Percentiles rank a stretch among this genome's conserved stretches.
These are phyloP conservation scores for Phyllosticta citriasiana DNA, from an alignment of 2,329 filamentous ascomycete genomes.

Conservation along the genomic window DNA sequence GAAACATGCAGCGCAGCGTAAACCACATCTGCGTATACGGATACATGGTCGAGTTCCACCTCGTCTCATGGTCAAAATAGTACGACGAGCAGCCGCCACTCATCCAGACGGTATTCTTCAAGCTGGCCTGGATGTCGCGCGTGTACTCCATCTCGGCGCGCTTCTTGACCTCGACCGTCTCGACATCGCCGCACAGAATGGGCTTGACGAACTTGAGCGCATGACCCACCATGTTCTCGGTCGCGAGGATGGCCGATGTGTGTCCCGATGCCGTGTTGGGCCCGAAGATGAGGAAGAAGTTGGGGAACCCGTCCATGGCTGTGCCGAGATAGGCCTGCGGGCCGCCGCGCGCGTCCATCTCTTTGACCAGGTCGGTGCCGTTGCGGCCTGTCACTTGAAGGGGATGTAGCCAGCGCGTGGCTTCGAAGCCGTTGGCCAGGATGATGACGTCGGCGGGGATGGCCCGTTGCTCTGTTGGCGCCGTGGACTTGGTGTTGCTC, in stretches of 20 bases:
- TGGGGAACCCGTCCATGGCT: constrained; percentile 51
- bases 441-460: constrained; percentile 52
- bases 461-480: constrained; percentile 25
- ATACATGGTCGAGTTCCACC: constrained; percentile 38
- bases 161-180: constrained; percentile 39
- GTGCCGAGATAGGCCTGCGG: constrained; percentile 52
- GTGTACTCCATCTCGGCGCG: constrained; percentile 39
- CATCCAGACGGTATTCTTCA: constrained; percentile 39
- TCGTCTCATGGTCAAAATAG: constrained; percentile 36
- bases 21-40: constrained; percentile 43
- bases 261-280: constrained; percentile 56
- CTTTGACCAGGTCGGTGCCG: constrained; percentile 42
- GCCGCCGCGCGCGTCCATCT: constrained; percentile 51
- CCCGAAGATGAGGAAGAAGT: constrained; percentile 55
- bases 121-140: constrained; percentile 34
- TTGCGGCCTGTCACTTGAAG: constrained; percentile 43
- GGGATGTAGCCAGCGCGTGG: constrained; percentile 44
- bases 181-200: constrained; percentile 37
- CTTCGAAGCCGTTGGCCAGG: constrained; percentile 52
- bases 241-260: constrained; percentile 48
- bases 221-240: constrained; percentile 53
- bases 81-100: constrained; percentile 38
- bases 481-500: constrained; percentile 1
- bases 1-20: constrained; percentile 41
- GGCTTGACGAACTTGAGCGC: constrained; percentile 49